Base-by-base conservation (phyloP, 192 early-diverging fungal species). In the Podila epigama region DNA sequence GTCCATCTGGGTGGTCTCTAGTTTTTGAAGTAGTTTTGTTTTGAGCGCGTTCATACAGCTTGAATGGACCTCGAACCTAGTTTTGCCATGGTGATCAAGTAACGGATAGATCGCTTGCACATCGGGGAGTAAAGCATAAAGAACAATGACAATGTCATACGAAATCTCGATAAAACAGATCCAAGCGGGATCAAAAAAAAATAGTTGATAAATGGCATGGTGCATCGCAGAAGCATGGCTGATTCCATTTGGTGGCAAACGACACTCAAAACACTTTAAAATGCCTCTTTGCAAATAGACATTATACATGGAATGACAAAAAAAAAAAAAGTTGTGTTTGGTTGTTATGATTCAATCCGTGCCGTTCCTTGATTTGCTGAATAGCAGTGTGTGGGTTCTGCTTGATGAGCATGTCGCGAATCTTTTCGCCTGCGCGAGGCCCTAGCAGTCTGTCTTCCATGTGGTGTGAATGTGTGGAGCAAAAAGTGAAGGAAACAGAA, bases 21-120 rank as follows among this genome's bases (percentile, higher is more conserved):
- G 73, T 18, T 70, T 80, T 10, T 65, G 79, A 25, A 88, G 29
- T 15, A 86, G 59, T 7, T 68, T 79, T 48, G 75, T 64, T 20
- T 85, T 85, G 22, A 88, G 53, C 1, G 82, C 83, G 41, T 73
- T 77, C 60, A 88, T 62, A 51, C 82, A 86, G 13, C 66, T 77
- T 15, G 59, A 69, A 64, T 88, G 85, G 18, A 88, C 70, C 16
- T 85, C 70, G 27, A 68, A 75, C 39, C 85, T 77, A 10, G 78
- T 59, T 29, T 81, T 81, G 10, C 81, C 80, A n/a, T 81, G 81
- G 7, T 79, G 71, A 60, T 88, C 85, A 0, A 88, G 65, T 7
- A 88, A 53, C 7, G 87, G 85, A 37, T 84, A 86, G 42, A 83
- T 77, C 12, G 77, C 78, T 16, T 73, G 66, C 22, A 86, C 70